Base-by-base conservation (phyloP, 2,329 filamentous ascomycete species). In the Aureobasidium vineae region DNA sequence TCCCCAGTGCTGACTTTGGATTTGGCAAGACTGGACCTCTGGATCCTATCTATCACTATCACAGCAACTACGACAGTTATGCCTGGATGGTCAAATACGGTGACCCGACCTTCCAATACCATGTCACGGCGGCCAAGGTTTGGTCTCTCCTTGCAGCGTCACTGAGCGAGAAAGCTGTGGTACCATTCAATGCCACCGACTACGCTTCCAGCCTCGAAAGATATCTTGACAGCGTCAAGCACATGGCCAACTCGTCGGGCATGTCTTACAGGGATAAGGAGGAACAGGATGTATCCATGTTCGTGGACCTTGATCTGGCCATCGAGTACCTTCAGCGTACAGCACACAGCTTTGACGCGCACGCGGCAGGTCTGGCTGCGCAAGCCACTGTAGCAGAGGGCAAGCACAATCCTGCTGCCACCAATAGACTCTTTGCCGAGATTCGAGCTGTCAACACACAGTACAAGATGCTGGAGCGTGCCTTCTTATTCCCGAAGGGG, bases 21-120 rank as follows among this genome's bases (percentile, higher is more conserved):
- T 83, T 83, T 68, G 73, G 73, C 16, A 68, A 70, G 8, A 71
- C 69, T 57, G 74, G 70, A 16, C 67, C 69, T 2, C 69, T 72
- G 0, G 74, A 78, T 31, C 79, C 88, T 0, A 79, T 91, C 7
- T 91, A 89, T 73, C 88, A 90, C 70, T 96, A 95, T 73, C 91
- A 96, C 75, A 85, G 86, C 69, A 95, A 95, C 77, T 96, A 93
- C 74, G 92, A 96, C 74, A 90, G 85, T 40, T 93, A 90, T 74
- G 81, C 88, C 72, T 96, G 91, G 91, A 95, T 95, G 90, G 83
- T 88, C 16, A 88, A 81, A 3, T 92, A 86, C 70, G 91, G 91
- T 4, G 92, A 96, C 70, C 79, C 81, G 0, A 79, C 76, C 13
- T 88, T 84, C 77, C 74, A 82, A 8, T 87, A 88, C 71, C 86